These are phyloP conservation scores for Stephanodiscus minutulus DNA, from an alignment of 108 stramenopile genomes.

Conservation along the genomic window DNA sequence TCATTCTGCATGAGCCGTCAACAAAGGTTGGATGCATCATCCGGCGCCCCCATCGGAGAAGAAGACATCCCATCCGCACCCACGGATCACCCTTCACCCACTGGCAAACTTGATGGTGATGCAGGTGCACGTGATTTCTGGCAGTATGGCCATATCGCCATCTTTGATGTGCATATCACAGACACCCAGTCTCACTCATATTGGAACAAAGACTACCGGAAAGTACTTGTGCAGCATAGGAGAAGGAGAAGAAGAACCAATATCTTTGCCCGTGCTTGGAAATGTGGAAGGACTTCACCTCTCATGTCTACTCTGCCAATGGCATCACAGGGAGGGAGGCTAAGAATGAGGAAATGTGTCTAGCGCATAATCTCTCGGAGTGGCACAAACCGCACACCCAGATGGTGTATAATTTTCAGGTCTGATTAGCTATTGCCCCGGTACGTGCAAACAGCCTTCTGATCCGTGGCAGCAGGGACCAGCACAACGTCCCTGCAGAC, in stretches of 20 bases:
- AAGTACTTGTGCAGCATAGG: slow-evolving; percentile 20
- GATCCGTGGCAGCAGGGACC: slow-evolving; percentile 16
- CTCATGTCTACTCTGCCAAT: slow-evolving; percentile 43
- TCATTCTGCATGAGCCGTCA: neutral
- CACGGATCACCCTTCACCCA: too few relatives aligned
- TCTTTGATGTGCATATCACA: slow-evolving; percentile 48
- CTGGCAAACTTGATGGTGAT: slow-evolving; percentile 18
- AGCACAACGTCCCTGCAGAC: neutral
- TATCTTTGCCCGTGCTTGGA: slow-evolving; percentile 27
- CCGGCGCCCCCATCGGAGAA: neutral
- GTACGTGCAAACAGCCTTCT: slow-evolving; percentile 33
- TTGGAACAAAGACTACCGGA: slow-evolving; percentile 11
- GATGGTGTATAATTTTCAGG: slow-evolving; percentile 28
- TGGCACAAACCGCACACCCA: slow-evolving; percentile 22
- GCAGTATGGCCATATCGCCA: slow-evolving; percentile 17
- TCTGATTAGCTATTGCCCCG: slow-evolving; percentile 23
- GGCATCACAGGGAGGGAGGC: slow-evolving; percentile 36
- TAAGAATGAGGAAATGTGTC: slow-evolving; percentile 11
- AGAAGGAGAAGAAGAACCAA: slow-evolving; percentile 40
- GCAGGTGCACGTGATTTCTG: slow-evolving; percentile 32
- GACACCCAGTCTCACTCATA: slow-evolving; percentile 36
- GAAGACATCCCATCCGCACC: neutral
- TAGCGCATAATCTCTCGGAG: slow-evolving; percentile 9
- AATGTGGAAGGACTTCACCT: slow-evolving; percentile 32
- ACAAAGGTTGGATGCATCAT: neutral